Evolutionary conservation across 2,329 filamentous ascomycete genomes (phyloP).

Genomic region (Periconia macrospinosa): DNA sequence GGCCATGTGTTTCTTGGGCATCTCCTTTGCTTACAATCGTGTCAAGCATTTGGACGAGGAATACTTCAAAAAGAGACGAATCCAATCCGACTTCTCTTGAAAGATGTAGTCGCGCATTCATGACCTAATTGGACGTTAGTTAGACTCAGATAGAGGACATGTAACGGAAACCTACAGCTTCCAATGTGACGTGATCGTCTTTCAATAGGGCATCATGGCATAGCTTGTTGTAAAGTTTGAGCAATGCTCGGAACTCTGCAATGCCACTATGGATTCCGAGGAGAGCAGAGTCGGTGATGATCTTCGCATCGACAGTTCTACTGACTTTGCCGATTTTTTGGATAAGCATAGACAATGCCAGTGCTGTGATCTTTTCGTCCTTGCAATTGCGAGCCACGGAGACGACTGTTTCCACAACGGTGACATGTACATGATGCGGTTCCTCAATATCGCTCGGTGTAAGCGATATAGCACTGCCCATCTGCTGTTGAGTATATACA

Average conservation of each 20-base stretch:
- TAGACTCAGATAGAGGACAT: conserved; percentile 6
- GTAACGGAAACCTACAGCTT: conserved; percentile 62
- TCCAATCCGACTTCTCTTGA: conserved; percentile 68
- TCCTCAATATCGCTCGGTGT: conserved; percentile 77
- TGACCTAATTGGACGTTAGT: conserved; percentile 56
- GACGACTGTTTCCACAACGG: conserved; percentile 93
- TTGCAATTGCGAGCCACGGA: conserved; percentile 79
- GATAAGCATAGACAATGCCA: conserved; percentile 93
- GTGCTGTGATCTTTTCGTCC: conserved; percentile 88
- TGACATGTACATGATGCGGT: conserved; percentile 73
- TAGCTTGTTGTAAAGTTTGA: conserved; percentile 80
- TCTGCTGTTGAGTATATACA: conserved; percentile 51
- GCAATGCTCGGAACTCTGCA: conserved; percentile 79
- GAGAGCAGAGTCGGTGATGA: conserved; percentile 79
- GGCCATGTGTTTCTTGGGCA: conserved; percentile 69
- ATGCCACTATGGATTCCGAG: conserved; percentile 77
- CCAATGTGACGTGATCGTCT: conserved; percentile 66
- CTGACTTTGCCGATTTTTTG: conserved; percentile 91
- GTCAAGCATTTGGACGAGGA: conserved; percentile 81
- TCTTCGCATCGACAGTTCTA: conserved; percentile 76
- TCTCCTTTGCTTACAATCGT: conserved; percentile 90
- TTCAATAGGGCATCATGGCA: conserved; percentile 73
- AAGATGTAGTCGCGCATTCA: conserved; percentile 77
- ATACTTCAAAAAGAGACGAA: conserved; percentile 79
- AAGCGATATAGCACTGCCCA: conserved; percentile 79